These are phyloP conservation scores for Fusarium graminum DNA, from an alignment of 2,329 filamentous ascomycete species.

Conservation along the genomic window DNA sequence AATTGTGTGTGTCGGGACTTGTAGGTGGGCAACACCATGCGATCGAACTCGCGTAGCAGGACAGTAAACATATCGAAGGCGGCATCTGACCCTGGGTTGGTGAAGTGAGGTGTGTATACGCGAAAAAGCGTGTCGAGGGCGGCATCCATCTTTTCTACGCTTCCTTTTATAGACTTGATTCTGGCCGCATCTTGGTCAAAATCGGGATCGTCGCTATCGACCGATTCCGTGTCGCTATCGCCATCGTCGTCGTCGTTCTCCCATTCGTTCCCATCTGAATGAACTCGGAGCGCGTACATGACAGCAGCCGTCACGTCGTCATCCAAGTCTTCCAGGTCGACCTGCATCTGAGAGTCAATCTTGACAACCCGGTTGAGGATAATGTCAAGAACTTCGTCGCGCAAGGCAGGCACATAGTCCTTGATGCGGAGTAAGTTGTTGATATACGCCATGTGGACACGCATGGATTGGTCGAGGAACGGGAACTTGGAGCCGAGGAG, in stretches of 20 bases:
- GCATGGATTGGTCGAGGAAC: conserved; percentile 79
- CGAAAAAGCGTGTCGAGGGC: conserved; percentile 90
- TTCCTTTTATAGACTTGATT: conserved; percentile 80
- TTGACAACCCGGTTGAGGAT: conserved; percentile 90
- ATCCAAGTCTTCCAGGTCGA: conserved; percentile 92
- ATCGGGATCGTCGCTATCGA: conserved; percentile 76
- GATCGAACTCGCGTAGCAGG: conserved; percentile 86
- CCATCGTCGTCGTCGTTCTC: conserved; percentile 66
- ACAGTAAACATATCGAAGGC: conserved; percentile 81
- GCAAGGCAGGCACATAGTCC: conserved; percentile 81
- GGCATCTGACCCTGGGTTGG: conserved; percentile 74
- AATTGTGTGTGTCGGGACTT: conserved; percentile 96
- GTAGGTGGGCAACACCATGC: conserved; percentile 89
- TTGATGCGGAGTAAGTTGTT: conserved; percentile 84
- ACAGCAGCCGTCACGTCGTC: conserved; percentile 86
- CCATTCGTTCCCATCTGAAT: conserved; percentile 50
- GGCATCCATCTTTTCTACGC: conserved; percentile 90
- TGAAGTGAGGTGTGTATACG: conserved; percentile 81
- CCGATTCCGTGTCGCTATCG: conserved; percentile 76
- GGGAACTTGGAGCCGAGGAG: conserved; percentile 79
- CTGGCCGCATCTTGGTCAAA: conserved; percentile 72
- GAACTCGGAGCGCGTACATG: conserved; percentile 62
- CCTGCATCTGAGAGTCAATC: conserved; percentile 94
- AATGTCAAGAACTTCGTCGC: conserved; percentile 83
- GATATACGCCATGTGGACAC: conserved; percentile 88